Conservation (phyloP, 2,329 filamentous ascomycete genomes). For the Colletotrichum musae region DNA sequence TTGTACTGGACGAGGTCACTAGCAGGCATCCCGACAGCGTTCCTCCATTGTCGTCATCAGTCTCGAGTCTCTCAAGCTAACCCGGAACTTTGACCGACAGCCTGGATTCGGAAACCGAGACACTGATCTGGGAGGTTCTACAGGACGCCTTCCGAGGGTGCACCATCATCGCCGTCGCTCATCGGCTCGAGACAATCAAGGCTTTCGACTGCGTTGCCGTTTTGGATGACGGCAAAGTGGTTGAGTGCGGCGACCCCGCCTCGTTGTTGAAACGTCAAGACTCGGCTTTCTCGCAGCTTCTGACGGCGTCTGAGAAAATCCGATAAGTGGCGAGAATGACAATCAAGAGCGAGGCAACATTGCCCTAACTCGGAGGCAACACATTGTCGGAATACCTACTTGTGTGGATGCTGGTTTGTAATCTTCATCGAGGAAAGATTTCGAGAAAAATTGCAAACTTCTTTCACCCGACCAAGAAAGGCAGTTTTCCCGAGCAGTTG, state of each 20-base stretch:
- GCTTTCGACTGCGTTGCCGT: constrained; percentile 49
- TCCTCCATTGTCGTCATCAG: too few species aligned
- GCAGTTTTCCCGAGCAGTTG: too few species aligned
- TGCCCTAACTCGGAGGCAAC: too few species aligned
- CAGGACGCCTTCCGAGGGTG: constrained; percentile 44
- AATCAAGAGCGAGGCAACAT: too few species aligned
- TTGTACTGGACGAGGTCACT: neutral
- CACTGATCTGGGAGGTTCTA: constrained; percentile 46
- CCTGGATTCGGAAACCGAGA: constrained; percentile 48
- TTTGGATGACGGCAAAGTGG: constrained; percentile 44
- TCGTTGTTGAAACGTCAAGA: neutral
- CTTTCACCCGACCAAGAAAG: too few species aligned
- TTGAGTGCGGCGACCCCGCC: constrained; percentile 71
- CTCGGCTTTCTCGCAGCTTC: neutral
- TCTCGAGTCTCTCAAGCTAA: neutral
- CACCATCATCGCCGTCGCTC: constrained; percentile 49
- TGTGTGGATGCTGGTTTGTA: too few species aligned
- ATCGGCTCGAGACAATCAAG: constrained; percentile 48
- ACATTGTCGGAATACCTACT: too few species aligned
- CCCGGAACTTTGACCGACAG: constrained; percentile 65
- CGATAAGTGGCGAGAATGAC: too few species aligned
- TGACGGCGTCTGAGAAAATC: neutral
- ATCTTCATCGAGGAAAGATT: too few species aligned
- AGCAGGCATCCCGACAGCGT: neutral
- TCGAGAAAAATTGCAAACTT: too few species aligned